A percentile compares a stretch with the other conserved stretches of the same genome.
phyloP scores from a whole-genome alignment of 1,139 yeast genomes.

The Cylindricascospora bacillispora region DNA sequence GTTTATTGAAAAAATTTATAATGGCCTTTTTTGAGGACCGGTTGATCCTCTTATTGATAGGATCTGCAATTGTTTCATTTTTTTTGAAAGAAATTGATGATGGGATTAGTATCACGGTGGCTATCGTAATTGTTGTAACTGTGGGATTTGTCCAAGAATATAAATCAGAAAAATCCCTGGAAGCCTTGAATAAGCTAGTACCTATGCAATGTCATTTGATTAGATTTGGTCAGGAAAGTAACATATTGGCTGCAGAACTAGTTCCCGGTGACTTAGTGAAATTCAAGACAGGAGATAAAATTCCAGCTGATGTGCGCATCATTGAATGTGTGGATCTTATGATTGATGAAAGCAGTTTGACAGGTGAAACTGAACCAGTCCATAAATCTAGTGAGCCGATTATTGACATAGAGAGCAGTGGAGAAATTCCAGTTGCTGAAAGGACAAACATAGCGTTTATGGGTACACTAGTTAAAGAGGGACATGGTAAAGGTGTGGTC shows the following conservation, averaged over 20 bases:
- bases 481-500: conserved; percentile 82
- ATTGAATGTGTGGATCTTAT: conserved; percentile 62
- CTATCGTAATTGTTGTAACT: conserved; percentile 76
- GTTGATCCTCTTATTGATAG: conserved; percentile 68
- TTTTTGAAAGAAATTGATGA: conserved; percentile 89
- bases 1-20: conserved; percentile 51
- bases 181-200: conserved; percentile 77
- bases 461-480: conserved; percentile 93
- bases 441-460: conserved; percentile 71
- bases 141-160: conserved; percentile 95
- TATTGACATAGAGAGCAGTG: conserved; percentile 16
- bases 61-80: conserved; percentile 72
- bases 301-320: conserved; percentile 85
- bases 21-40: conserved; percentile 81
- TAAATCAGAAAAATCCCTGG: conserved; percentile 80
- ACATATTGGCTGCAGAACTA: conserved; percentile 65
- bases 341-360: conserved; percentile 80
- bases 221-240: conserved; percentile 61
- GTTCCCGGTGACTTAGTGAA: conserved; percentile 92
- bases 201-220: conserved; percentile 88
- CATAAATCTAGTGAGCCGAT: conserved; percentile 38
- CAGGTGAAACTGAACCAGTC: conserved; percentile 87
- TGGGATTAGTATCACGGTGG: conserved; percentile 75
- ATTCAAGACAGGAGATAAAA: conserved; percentile 78
- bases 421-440: conserved; percentile 42